phyloP scores from a whole-genome alignment of 257 asterid genomes.

The Handroanthus guayacan region DNA sequence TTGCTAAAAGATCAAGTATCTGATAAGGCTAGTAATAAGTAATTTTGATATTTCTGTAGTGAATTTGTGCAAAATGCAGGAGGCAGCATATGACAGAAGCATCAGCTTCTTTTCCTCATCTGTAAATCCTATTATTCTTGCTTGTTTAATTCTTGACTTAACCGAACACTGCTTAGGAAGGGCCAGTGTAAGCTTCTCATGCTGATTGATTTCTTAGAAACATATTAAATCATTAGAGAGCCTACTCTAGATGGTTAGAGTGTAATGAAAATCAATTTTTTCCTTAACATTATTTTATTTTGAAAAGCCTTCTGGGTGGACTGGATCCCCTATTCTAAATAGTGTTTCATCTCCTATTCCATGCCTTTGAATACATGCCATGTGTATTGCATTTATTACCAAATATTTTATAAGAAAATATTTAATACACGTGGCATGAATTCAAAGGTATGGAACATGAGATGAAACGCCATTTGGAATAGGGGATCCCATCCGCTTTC shows the following conservation, averaged over 20 bases:
- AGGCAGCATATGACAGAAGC: not conserved
- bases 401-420: no score
- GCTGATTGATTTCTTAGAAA: not conserved
- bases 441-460: no score
- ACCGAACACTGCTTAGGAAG: not conserved
- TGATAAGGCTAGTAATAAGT: not conserved
- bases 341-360: no score
- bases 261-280: not conserved
- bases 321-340: no score
- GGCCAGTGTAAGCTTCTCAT: not conserved
- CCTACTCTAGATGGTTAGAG: not conserved
- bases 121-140: not conserved
- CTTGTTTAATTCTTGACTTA: not conserved
- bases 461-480: no score
- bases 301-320: no score
- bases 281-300: no score
- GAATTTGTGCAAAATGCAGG: not conserved
- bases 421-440: no score
- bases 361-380: no score
- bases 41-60: not conserved
- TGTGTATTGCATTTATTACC: no score
- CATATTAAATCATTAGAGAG: not conserved
- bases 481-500: not conserved
- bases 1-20: constrained; percentile 1
- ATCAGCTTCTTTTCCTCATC: not conserved